Evolutionary conservation across 129 eudicot genomes (phyloP).

Genomic region (Tagetes patula): DNA sequence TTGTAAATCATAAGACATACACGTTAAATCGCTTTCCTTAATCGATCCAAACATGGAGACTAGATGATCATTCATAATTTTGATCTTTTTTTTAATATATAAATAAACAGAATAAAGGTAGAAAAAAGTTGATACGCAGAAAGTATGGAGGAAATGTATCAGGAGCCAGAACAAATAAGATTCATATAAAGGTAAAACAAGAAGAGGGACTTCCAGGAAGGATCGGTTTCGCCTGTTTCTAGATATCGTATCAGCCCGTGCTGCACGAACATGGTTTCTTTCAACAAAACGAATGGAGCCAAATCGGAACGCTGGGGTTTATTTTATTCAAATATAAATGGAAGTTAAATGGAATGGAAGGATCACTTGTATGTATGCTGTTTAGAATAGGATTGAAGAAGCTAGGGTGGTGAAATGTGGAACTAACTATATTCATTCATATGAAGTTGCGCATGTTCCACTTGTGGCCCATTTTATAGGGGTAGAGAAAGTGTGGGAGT

Average conservation of each 20-base stretch:
- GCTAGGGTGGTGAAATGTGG: conserved; percentile 9
- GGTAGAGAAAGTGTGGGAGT: neutral
- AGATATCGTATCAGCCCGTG: conserved; percentile 39
- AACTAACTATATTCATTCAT: neutral
- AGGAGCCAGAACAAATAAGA: conserved; percentile 56
- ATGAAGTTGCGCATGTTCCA: conserved; percentile 25
- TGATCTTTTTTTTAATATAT: neutral
- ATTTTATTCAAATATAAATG: neutral
- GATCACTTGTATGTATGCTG: conserved; percentile 16
- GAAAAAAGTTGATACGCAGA: conserved; percentile 6
- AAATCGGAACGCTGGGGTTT: neutral
- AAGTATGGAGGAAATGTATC: conserved; percentile 27
- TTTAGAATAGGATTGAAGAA: conserved; percentile 19
- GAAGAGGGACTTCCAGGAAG: conserved; percentile 53
- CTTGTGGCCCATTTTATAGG: conserved; percentile 29
- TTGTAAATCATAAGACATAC: conserved; percentile 34
- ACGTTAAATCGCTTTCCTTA: conserved; percentile 19
- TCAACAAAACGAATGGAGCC: conserved; percentile 24
- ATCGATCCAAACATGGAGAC: conserved; percentile 31
- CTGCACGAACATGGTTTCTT: conserved; percentile 39
- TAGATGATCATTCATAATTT: conserved; percentile 28
- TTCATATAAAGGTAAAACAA: conserved; percentile 48
- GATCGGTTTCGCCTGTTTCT: conserved; percentile 45
- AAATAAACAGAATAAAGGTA: neutral
- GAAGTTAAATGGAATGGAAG: neutral